A percentile compares a stretch with the other conserved stretches of the same genome.
These are phyloP conservation scores for Silene conica DNA, from an alignment of 148 eudicot species.

Conservation along the genomic window DNA sequence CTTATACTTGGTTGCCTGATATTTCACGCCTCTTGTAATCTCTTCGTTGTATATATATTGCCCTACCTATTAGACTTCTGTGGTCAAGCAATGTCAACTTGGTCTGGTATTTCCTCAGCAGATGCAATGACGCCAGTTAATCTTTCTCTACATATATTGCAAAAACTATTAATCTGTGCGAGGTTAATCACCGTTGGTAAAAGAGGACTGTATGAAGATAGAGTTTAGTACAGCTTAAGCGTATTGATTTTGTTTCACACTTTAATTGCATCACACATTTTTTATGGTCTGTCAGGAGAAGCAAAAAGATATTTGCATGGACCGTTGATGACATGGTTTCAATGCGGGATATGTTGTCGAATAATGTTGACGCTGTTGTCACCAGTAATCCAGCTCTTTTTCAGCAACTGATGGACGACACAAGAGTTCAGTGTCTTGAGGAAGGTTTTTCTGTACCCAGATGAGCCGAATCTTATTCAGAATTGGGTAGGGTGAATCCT, in stretches of 20 bases:
- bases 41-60: background rate
- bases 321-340: constrained; percentile 76
- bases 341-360: constrained; percentile 63
- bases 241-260: background rate
- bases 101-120: background rate
- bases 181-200: too few relatives aligned
- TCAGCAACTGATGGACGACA: constrained; percentile 74
- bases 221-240: background rate
- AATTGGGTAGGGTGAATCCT: background rate
- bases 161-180: too few relatives aligned
- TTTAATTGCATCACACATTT: background rate
- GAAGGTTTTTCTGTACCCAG: constrained; percentile 50
- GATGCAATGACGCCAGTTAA: too few relatives aligned
- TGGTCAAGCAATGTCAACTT: background rate
- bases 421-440: constrained; percentile 50
- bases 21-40: background rate
- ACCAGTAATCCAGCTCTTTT: constrained; percentile 72
- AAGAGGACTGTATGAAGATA: too few relatives aligned
- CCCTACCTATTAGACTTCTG: background rate
- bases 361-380: constrained; percentile 69
- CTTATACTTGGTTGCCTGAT: background rate
- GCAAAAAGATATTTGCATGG: constrained; percentile 89
- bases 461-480: background rate
- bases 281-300: constrained; percentile 50
- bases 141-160: too few relatives aligned